These are phyloP conservation scores for Beauveria medogensis DNA, from an alignment of 2,329 filamentous ascomycete species.

Conservation along the genomic window DNA sequence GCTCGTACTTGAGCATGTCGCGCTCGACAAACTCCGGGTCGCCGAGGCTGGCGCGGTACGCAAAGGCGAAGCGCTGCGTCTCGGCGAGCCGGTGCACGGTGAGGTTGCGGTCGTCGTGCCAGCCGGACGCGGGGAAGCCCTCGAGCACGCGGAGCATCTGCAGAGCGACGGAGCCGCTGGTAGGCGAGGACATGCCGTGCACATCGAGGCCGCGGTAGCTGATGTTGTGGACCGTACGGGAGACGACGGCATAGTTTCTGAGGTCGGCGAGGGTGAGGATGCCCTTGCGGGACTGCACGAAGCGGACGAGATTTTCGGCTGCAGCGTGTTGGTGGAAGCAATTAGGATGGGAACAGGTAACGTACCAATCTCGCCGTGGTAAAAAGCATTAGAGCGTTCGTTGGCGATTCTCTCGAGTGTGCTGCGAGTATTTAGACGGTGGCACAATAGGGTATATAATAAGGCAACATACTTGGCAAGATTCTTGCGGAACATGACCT, in stretches of 20 bases:
- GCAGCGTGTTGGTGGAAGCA: constrained; percentile 17
- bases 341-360: background rate
- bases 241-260: constrained; percentile 58
- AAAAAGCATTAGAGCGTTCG: constrained; percentile 65
- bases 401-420: constrained; percentile 71
- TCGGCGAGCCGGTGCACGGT: constrained; percentile 79
- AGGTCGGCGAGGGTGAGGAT: constrained; percentile 79
- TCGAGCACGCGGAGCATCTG: constrained; percentile 76
- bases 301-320: constrained; percentile 65
- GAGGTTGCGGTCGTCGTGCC: constrained; percentile 45
- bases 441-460: background rate
- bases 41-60: constrained; percentile 66
- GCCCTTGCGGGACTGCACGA: constrained; percentile 63
- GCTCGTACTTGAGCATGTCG: constrained; percentile 47
- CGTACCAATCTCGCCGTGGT: constrained; percentile 56
- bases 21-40: constrained; percentile 70
- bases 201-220: constrained; percentile 65
- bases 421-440: constrained; percentile 17
- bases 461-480: constrained; percentile 52
- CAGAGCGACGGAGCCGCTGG: constrained; percentile 68
- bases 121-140: constrained; percentile 56
- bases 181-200: constrained; percentile 62
- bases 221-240: constrained; percentile 55
- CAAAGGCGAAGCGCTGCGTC: constrained; percentile 85
- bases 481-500: constrained; percentile 70